These are phyloP conservation scores for Trichoderma parareesei DNA, from an alignment of 495 filamentous ascomycete genomes.

Conservation along the genomic window DNA sequence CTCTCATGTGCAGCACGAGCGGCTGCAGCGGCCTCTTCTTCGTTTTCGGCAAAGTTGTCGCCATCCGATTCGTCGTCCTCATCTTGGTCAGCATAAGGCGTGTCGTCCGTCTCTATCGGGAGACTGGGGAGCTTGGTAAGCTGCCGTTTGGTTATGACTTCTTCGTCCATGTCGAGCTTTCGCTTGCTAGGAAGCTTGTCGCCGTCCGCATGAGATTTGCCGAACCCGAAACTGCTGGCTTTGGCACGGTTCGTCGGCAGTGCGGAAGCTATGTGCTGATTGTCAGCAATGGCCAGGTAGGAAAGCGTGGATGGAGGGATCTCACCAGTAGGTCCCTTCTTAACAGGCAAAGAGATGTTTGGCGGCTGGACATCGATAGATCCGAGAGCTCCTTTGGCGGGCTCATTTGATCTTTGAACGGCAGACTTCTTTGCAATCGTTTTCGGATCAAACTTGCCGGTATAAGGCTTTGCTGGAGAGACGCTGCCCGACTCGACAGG, in stretches of 20 bases:
- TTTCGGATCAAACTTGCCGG: constrained; percentile 85
- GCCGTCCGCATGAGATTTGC: constrained; percentile 52
- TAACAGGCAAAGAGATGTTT: constrained; percentile 37
- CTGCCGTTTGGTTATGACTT: constrained; percentile 77
- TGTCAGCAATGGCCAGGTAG: constrained; percentile 23
- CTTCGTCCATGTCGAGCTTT: constrained; percentile 77
- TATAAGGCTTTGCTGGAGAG: constrained; percentile 49
- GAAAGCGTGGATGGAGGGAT: constrained; percentile 16
- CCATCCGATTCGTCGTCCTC: constrained; percentile 68
- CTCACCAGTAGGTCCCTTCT: constrained; percentile 47
- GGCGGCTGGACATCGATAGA: constrained; percentile 21
- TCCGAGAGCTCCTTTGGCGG: constrained; percentile 21
- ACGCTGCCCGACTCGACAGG: constrained; percentile 23
- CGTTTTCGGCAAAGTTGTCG: constrained; percentile 65
- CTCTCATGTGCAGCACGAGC: constrained; percentile 61
- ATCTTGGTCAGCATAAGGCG: constrained; percentile 50
- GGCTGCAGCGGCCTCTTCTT: constrained; percentile 80
- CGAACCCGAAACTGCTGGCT: constrained; percentile 77
- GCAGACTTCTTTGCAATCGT: constrained; percentile 69
- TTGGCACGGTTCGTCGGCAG: constrained; percentile 60
- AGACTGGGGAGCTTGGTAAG: constrained; percentile 78
- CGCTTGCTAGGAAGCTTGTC: constrained; percentile 64
- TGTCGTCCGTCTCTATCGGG: constrained; percentile 51
- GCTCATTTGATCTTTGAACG: constrained; percentile 37
- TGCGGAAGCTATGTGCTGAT: constrained; percentile 32